Conservation (phyloP, 345 rosid species). For the Brassica carinata region DNA sequence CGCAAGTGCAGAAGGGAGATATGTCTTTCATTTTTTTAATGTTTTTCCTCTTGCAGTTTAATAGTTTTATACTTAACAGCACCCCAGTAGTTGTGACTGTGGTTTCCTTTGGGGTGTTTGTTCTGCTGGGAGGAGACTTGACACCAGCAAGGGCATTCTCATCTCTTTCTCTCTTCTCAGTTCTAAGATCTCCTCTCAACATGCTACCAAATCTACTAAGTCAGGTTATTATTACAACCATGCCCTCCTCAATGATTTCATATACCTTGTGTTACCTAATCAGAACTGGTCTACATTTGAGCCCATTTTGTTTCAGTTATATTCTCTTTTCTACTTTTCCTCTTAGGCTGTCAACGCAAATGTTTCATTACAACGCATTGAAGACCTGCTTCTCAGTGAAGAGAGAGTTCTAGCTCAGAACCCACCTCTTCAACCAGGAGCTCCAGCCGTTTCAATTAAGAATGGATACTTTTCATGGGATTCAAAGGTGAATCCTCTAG, state of each 20-base stretch:
- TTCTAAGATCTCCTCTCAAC: constrained; percentile 77
- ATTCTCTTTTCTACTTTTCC: constrained; percentile 18
- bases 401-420: constrained; percentile 75
- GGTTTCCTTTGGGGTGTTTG: constrained; percentile 84
- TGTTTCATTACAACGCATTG: constrained; percentile 85
- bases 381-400: constrained; percentile 82
- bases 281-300: neutral
- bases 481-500: constrained; percentile 55
- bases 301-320: too few species aligned
- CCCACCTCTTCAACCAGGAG: constrained; percentile 71
- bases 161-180: constrained; percentile 86
- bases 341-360: constrained; percentile 86
- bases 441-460: constrained; percentile 82
- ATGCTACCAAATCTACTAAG: constrained; percentile 84
- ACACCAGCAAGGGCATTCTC: constrained; percentile 97
- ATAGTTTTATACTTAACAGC: constrained; percentile 83
- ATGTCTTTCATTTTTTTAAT: neutral
- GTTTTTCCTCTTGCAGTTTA: constrained; percentile 61
- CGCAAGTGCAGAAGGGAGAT: neutral
- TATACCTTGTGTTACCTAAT: neutral
- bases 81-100: constrained; percentile 83
- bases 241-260: neutral
- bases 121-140: constrained; percentile 90
- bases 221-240: constrained; percentile 54
- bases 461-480: constrained; percentile 92